A percentile compares a stretch with the other conserved stretches of the same genome.
Evolutionary conservation across 2,329 filamentous ascomycete genomes (phyloP).

Genomic region (Fusarium sp.): DNA sequence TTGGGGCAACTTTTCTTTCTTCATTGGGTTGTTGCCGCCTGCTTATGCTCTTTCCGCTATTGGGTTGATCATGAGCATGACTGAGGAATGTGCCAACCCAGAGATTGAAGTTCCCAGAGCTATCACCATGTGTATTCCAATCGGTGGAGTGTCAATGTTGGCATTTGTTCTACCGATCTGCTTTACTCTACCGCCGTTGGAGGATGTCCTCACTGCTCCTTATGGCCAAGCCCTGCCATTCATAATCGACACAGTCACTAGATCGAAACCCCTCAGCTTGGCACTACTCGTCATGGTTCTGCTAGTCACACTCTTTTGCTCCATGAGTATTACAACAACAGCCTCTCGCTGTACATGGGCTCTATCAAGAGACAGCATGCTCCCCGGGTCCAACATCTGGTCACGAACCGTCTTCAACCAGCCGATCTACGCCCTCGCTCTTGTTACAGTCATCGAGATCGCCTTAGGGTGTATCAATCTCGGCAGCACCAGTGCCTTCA

Average conservation of each 20-base stretch:
- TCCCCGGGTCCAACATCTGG: neutral
- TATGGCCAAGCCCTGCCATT: neutral
- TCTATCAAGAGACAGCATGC: neutral
- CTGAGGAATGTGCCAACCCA: neutral
- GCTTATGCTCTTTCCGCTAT: neutral
- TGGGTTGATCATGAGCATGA: neutral
- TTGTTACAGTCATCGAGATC: neutral
- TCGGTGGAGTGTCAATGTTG: neutral
- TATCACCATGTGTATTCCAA: neutral
- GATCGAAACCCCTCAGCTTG: neutral
- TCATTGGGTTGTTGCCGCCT: neutral
- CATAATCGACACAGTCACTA: neutral
- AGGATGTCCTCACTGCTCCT: neutral
- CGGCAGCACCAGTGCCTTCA: slow-evolving; percentile 1
- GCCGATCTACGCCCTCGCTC: neutral
- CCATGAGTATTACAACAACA: neutral
- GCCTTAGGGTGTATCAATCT: neutral
- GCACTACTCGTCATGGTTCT: neutral
- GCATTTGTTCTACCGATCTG: neutral
- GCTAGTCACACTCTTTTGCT: neutral
- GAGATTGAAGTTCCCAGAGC: neutral
- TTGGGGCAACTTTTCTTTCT: neutral
- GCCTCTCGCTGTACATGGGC: neutral
- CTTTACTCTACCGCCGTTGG: neutral
- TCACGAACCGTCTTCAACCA: neutral